Conservation (phyloP, 2,329 filamentous ascomycete species). For the Myriosclerotinia duriaeana region DNA sequence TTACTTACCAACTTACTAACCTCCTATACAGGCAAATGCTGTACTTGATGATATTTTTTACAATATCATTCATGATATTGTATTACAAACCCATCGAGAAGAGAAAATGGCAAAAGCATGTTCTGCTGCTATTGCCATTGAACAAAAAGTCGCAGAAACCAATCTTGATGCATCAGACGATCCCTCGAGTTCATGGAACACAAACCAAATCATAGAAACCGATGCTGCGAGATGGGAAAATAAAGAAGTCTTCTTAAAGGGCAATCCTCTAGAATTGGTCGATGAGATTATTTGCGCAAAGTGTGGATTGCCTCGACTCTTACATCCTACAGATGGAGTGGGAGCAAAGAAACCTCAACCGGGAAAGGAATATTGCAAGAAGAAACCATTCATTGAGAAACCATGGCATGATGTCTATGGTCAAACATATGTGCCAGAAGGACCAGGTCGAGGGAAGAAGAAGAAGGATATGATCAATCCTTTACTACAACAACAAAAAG, state of each 20-base stretch:
- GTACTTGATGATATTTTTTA: conserved; percentile 74
- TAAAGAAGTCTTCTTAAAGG: conserved; percentile 66
- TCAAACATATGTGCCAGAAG: conserved; percentile 74
- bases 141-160: conserved; percentile 47
- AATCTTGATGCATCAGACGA: conserved; percentile 33
- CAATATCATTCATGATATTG: conserved; percentile 73
- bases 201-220: conserved; percentile 54
- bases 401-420: conserved; percentile 78
- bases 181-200: conserved; percentile 49
- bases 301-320: conserved; percentile 71
- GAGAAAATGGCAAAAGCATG: conserved; percentile 73
- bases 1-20: conserved; percentile 28
- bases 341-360: conserved; percentile 66
- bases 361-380: conserved; percentile 72
- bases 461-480: conserved; percentile 71
- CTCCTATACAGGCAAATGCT: conserved; percentile 52
- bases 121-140: conserved; percentile 62
- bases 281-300: conserved; percentile 70
- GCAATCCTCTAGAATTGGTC: conserved; percentile 70
- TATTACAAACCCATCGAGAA: conserved; percentile 72
- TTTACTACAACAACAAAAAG: conserved; percentile 34
- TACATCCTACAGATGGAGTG: conserved; percentile 70
- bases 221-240: conserved; percentile 70
- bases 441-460: conserved; percentile 75
- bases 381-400: conserved; percentile 74